Evolutionary conservation across 2,329 filamentous ascomycete species (phyloP).

Genomic region (Fusarium sp.): DNA sequence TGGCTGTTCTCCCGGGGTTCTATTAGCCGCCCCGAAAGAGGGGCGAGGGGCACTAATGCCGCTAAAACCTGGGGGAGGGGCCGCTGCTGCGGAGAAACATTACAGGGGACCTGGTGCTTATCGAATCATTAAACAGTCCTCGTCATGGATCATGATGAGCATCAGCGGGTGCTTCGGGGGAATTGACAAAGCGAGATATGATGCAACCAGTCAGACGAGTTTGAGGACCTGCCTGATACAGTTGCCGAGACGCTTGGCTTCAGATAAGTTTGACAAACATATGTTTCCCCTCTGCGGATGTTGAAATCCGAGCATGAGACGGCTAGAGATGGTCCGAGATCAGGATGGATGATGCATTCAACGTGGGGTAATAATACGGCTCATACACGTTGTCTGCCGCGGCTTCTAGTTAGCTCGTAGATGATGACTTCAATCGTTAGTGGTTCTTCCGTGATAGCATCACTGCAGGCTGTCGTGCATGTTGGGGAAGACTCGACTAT

Average conservation of each 20-base stretch:
- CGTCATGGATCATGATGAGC: constrained; percentile 24
- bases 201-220: constrained; percentile 2
- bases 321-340: constrained; percentile 30
- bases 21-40: constrained; percentile 37
- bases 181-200: constrained; percentile 10
- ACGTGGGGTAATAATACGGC: constrained; percentile 1
- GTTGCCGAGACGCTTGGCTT: constrained; percentile 33
- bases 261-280: background rate
- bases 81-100: constrained; percentile 21
- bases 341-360: constrained; percentile 31
- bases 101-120: constrained; percentile 15
- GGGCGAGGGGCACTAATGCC: constrained; percentile 20
- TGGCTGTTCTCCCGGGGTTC: constrained; percentile 28
- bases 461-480: background rate
- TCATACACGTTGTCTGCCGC: background rate
- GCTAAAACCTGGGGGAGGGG: constrained; percentile 44
- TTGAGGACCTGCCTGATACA: constrained; percentile 24
- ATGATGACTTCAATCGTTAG: background rate
- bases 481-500: background rate
- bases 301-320: constrained; percentile 31
- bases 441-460: background rate
- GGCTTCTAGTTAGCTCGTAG: background rate
- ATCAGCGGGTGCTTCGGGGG: constrained; percentile 35
- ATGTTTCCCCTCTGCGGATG: constrained; percentile 29
- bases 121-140: constrained; percentile 27